Evolutionary conservation across 768 basidiomycete genomes (phyloP).

Genomic region (Sporobolomyces roseus): DNA sequence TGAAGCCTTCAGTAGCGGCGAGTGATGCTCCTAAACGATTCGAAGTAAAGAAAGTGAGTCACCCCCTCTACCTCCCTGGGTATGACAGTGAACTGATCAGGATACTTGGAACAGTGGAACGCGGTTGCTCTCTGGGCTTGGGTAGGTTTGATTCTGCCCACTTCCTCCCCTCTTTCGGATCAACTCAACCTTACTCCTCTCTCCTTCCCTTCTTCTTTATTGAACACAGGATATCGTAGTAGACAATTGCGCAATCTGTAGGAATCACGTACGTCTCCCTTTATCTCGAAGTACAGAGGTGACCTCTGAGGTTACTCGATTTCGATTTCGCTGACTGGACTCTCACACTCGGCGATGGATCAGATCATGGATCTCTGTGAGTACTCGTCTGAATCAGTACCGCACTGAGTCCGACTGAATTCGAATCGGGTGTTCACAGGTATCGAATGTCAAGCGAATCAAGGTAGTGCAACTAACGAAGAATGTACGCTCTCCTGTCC

Average conservation of each 20-base stretch:
- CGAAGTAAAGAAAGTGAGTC: constrained; percentile 92
- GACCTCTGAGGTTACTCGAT: constrained; percentile 6
- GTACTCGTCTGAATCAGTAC: constrained; percentile 47
- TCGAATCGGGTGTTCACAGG: constrained; percentile 54
- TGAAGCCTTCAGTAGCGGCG: constrained; percentile 16
- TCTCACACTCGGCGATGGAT: no score
- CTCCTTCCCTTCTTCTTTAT: background rate
- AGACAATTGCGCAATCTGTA: constrained; percentile 99
- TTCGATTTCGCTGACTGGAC: constrained; percentile 10
- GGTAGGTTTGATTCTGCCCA: constrained; percentile 55
- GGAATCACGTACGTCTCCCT: constrained; percentile 47
- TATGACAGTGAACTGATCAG: background rate
- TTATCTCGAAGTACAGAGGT: background rate
- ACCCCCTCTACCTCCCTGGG: background rate
- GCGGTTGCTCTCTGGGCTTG: constrained; percentile 98
- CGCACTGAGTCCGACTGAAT: background rate
- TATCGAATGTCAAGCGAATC: constrained; percentile 99
- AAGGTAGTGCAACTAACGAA: constrained; percentile 91
- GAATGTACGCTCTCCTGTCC: constrained; percentile 57
- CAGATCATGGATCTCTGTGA: constrained; percentile 99
- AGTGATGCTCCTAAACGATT: constrained; percentile 67
- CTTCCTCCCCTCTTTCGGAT: background rate
- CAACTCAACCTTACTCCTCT: background rate
- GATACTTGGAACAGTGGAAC: constrained; percentile 69
- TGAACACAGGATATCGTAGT: constrained; percentile 78